Base-by-base conservation (phyloP, 2,329 filamentous ascomycete species). In the Hymenoscyphus albidus region DNA sequence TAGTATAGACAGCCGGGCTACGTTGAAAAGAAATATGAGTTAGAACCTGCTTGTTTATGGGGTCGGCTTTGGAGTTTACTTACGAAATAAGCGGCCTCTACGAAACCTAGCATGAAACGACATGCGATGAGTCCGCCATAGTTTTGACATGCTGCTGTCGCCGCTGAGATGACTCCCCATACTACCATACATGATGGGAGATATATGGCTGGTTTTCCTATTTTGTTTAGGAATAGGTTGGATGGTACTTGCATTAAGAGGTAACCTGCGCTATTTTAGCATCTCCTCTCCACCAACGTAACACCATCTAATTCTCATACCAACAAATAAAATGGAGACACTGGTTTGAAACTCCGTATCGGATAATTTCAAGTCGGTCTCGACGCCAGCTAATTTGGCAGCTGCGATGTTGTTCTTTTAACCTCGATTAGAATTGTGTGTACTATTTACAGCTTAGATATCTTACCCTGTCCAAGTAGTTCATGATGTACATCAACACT, bases 401-500 rank as follows among this genome's bases (percentile, higher is more conserved):
- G 78, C 78, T 2, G 83, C 83, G 63, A 87, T 85, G 64, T 86
- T 85, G 70, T 85, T 86, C 65, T 72, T 42, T 3, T 38, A 48
- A 13, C 74, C 4, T 83, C 83, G 1, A 80, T 82, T 5, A 87
- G 74, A 67, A 80, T 79, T 3, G 83, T 84, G 27, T 78, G 77
- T 2, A 83, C 83, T 63, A 86, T 85, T 63, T 86, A 85, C 70
- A 85, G 85, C 65, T 72, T 44, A 2, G 44, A 16, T 9, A n/a
- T 13, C 14, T 71, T 71, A 72, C 70, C 55, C 74, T 67, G 69
- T 87, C 85, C 13, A 89, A 76, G 72, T 88, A 89, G 70, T 89
- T 90, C 78, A 90, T 79, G 69, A 90, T 87, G 69, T 89, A 91
- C 81, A 91, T 89, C 58, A 90, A 70, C 61, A 90, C 84, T 54